Conservation (phyloP, 208 protist species). For the Phytomonas francai region DNA sequence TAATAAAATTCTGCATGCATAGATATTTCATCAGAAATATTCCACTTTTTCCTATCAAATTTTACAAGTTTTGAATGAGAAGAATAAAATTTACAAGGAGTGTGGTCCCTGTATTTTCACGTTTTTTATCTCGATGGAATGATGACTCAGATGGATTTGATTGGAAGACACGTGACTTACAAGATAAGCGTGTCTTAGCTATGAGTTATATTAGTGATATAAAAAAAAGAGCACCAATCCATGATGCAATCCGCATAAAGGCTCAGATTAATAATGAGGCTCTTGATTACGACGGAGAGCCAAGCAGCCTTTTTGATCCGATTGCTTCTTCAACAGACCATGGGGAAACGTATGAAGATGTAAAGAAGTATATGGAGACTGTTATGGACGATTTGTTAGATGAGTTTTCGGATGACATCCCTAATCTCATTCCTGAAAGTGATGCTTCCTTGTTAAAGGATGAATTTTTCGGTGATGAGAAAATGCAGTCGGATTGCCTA, state of each 20-base stretch:
- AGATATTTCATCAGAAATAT: not conserved
- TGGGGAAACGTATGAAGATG: not conserved
- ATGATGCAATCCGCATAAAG: constrained; percentile 51
- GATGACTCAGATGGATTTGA: constrained; percentile 48
- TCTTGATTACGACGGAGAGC: not conserved
- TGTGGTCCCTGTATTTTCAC: not conserved
- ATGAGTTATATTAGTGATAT: constrained; percentile 63
- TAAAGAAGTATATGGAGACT: constrained; percentile 1
- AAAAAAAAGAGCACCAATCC: constrained; percentile 65
- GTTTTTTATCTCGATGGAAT: constrained; percentile 13
- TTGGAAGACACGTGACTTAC: constrained; percentile 64
- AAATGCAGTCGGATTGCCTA: constrained; percentile 25
- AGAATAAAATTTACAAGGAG: not conserved
- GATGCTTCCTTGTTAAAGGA: constrained; percentile 38
- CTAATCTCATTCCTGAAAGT: constrained; percentile 24
- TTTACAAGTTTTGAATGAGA: not conserved
- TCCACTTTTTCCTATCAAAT: not conserved
- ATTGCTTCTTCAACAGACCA: not conserved
- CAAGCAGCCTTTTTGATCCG: not conserved
- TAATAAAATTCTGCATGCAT: not conserved
- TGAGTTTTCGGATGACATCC: constrained; percentile 28
- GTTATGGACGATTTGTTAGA: constrained; percentile 20
- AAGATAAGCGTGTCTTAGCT: constrained; percentile 51
- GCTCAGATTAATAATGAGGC: constrained; percentile 25
- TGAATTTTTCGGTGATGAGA: constrained; percentile 35